Evolutionary conservation across 2,329 filamentous ascomycete genomes (phyloP), one percentile per base, ranked within the genome.

Genomic region (Aureobasidium sp.): DNA sequence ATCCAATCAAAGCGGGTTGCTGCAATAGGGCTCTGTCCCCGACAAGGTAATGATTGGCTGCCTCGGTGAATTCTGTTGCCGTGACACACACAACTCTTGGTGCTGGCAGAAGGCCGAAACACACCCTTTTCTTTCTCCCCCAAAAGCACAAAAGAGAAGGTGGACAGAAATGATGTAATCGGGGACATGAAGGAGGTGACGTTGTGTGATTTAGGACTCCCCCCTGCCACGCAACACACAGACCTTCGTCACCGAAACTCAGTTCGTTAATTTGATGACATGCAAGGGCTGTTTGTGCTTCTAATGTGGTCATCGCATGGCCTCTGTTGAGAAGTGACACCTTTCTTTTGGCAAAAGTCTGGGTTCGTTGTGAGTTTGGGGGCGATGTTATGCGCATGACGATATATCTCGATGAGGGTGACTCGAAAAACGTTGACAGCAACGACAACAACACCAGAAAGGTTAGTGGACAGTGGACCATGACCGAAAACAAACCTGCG

Each of bases 51-150:
- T 48, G 44, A 48, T 48, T 47, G 30, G 42, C 44, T 8, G 14
- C 14, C 14, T 47, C 42, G 42, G 42, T 37, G 5, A 19, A 17
- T 35, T 27, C n/a, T n/a, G 2, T 6, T 3, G 7, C 35, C 6
- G 16, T 45, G 41, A 45, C 41, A 45, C 41, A 45, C 41, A 45
- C 41, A 45, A 45, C 27, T 45, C 41, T 16, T 34, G 27, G 41
- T 17, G 34, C 29, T 29, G 27, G 29, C 32, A 45, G 34, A 2
- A 29, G 41, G n/a, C n/a, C 21, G 44, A 30, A 37, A 48, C 14
- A 27, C 32, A 37, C 44, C 44, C 30, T 48, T 30, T 30, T 30
- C 44, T 29, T 32, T n/a, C 29, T 29, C 27, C 27, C 12, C 27
- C 27, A 29, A 8, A 11, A 45, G 17, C 41, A 45, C 41, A 34